Percentiles rank a stretch among this genome's conserved stretches.
These are phyloP conservation scores for Phoma herbarum DNA, from an alignment of 2,329 filamentous ascomycete species.

Conservation along the genomic window DNA sequence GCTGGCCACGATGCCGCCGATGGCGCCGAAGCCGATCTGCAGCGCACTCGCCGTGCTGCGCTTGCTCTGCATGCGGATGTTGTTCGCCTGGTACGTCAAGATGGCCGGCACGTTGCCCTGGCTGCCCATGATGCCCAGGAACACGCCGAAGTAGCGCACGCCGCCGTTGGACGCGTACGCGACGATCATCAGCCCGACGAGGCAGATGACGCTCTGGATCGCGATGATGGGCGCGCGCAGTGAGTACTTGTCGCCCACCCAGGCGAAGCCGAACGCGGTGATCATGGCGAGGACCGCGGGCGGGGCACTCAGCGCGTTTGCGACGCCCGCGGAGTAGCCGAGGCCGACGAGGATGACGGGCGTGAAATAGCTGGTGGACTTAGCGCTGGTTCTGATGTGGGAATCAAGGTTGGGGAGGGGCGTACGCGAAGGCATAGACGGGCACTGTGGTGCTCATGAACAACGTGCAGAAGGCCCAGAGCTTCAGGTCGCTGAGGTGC, in stretches of 20 bases:
- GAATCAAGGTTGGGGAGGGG: no score
- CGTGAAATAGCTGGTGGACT: constrained; percentile 30
- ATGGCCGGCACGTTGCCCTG: constrained; percentile 35
- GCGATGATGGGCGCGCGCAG: constrained; percentile 38
- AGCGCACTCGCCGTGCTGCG: constrained; percentile 32
- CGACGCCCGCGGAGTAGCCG: constrained; percentile 26
- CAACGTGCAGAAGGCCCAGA: constrained; percentile 37
- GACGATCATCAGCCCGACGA: constrained; percentile 38
- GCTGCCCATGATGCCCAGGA: constrained; percentile 34
- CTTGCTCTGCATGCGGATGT: constrained; percentile 35
- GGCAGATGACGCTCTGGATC: constrained; percentile 29
- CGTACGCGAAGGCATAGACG: constrained; percentile 32
- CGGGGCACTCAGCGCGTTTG: constrained; percentile 36
- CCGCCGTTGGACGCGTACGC: constrained; percentile 34
- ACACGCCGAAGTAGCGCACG: constrained; percentile 39
- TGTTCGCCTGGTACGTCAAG: constrained; percentile 41
- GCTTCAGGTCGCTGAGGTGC: constrained; percentile 32
- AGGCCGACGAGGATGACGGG: constrained; percentile 38
- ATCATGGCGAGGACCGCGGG: constrained; percentile 37
- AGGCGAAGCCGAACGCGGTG: constrained; percentile 36
- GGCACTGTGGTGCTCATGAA: constrained; percentile 38
- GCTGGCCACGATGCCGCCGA: constrained; percentile 37
- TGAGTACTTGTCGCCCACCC: constrained; percentile 37
- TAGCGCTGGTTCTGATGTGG: background rate
- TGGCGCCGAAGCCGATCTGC: constrained; percentile 38